Conservation (phyloP, 495 filamentous ascomycete genomes). For the Aspergillus wentii region DNA sequence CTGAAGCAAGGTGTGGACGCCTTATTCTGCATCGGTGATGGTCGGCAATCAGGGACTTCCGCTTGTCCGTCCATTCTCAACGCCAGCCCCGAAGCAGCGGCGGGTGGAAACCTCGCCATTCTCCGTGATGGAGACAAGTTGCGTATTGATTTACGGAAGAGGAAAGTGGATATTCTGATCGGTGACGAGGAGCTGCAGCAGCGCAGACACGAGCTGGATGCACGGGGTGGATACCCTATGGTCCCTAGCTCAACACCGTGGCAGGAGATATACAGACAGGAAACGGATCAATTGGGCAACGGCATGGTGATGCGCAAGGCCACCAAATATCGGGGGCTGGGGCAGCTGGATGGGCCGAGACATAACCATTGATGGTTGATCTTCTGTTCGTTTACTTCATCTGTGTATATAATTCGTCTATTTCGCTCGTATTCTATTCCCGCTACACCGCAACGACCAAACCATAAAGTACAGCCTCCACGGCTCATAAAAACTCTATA, state of each 20-base stretch:
- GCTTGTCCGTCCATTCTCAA: constrained; percentile 51
- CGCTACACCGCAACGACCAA: too few relatives aligned
- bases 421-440: too few relatives aligned
- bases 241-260: constrained; percentile 43
- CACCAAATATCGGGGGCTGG: constrained; percentile 47
- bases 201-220: constrained; percentile 48
- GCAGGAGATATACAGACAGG: constrained; percentile 47
- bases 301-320: constrained; percentile 50
- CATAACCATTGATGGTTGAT: constrained; percentile 43
- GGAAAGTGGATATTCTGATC: constrained; percentile 49
- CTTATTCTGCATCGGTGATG: constrained; percentile 52
- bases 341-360: constrained; percentile 38
- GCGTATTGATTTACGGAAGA: constrained; percentile 51
- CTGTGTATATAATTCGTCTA: too few relatives aligned
- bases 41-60: constrained; percentile 53
- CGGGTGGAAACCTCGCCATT: constrained; percentile 53
- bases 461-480: too few relatives aligned
- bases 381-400: too few relatives aligned
- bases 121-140: constrained; percentile 50
- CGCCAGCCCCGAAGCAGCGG: constrained; percentile 56
- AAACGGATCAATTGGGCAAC: constrained; percentile 45
- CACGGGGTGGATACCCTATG: constrained; percentile 27
- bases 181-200: constrained; percentile 57
- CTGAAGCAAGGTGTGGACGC: constrained; percentile 43
- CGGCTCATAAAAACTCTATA: too few relatives aligned